Evolutionary conservation across 495 filamentous ascomycete species (phyloP).

Genomic region (Penicillium longicatenatum): DNA sequence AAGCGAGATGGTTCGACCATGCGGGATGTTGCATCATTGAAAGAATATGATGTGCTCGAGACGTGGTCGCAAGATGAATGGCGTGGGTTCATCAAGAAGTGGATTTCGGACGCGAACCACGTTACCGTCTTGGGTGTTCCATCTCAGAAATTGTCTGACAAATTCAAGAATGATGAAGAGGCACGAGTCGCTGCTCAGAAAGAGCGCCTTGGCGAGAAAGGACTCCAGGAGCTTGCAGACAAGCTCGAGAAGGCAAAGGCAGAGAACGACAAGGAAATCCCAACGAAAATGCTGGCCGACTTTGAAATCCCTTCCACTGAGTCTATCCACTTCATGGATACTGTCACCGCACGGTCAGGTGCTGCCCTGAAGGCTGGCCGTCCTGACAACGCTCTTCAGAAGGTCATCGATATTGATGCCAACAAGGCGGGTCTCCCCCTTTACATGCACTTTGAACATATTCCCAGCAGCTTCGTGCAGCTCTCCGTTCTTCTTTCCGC

Average conservation of each 20-base stretch:
- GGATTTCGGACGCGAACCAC: conserved; percentile 84
- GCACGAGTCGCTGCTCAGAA: conserved; percentile 57
- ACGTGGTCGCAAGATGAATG: conserved; percentile 82
- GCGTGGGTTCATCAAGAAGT: conserved; percentile 77
- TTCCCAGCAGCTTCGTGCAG: conserved; percentile 86
- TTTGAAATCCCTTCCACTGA: conserved; percentile 82
- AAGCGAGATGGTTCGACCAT: conserved; percentile 81
- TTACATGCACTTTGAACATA: conserved; percentile 96
- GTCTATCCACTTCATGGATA: conserved; percentile 91
- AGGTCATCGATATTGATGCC: conserved; percentile 68
- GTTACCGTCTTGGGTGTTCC: conserved; percentile 87
- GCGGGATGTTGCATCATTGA: conserved; percentile 63
- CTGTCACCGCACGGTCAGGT: conserved; percentile 82
- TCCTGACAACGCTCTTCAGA: conserved; percentile 70
- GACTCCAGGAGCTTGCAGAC: conserved; percentile 68
- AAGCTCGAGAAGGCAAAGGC: conserved; percentile 78
- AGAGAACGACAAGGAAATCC: conserved; percentile 80
- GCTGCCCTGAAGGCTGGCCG: conserved; percentile 69
- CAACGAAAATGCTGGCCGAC: conserved; percentile 70
- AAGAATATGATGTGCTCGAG: conserved; percentile 75
- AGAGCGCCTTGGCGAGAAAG: conserved; percentile 61
- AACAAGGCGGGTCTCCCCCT: conserved; percentile 59
- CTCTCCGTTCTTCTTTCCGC: conserved; percentile 78
- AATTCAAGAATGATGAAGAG: conserved; percentile 71
- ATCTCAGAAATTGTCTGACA: conserved; percentile 67